Base-by-base conservation (phyloP, 106 monocot species). In the Xerophyta viscosa region DNA sequence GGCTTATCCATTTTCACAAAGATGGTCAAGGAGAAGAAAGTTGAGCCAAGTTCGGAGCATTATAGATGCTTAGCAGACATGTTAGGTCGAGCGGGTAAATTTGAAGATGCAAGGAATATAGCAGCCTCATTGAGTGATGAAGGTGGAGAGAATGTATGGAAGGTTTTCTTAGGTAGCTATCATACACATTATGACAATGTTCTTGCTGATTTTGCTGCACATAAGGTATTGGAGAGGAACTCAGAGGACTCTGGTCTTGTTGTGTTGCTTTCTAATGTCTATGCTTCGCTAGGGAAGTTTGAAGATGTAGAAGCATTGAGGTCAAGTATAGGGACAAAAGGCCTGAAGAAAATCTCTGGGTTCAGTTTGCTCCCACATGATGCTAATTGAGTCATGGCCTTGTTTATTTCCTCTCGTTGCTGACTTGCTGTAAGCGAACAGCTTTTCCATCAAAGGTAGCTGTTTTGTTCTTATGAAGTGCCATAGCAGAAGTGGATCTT, bases 181-280 rank as follows among this genome's bases (percentile, higher is more conserved):
- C 30, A 25, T 27, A 59, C 64, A 5, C 48, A 60, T 26, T 6
- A 19, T 50, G 60, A 72, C 30, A 31, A 54, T 0, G 31, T 25
- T 21, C 17, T 73, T 10, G 71, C 60, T 31, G 53, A 64, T 55
- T 26, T 29, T 25, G 68, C 60, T 14, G 72, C 60, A 41, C 50
- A 27, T 17, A 64, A 43, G 41, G 54, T 73, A 52, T 60, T 64
- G 26, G 24, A 56, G 13, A 60, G 28, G 27, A 22, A 49, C 29
- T 54, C 48, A 22, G 26, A 19, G 42, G 78, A 79, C 54, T 54
- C 68, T 27, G 58, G 72, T 0, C 58, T 64, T 64, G 46, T 61
- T 31, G 73, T 73, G 8, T 29, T 68, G 20, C 56, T 73, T 30
- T 79, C 78, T 21, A 79, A 79, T 61, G 47, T 62, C 14, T 73